Evolutionary conservation across 129 eudicot genomes (phyloP).

Genomic region (Smallanthus sonchifolius): DNA sequence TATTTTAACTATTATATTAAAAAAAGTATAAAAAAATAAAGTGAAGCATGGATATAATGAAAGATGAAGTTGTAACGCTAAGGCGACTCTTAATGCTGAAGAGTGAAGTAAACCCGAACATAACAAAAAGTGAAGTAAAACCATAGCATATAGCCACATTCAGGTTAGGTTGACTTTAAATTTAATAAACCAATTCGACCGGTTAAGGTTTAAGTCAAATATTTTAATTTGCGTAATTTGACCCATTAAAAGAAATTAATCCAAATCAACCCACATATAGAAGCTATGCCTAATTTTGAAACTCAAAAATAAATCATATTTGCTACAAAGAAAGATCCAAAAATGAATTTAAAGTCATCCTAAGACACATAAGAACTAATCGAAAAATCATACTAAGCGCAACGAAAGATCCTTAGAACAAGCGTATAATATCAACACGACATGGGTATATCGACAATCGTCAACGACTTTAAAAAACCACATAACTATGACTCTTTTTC

Average conservation of each 20-base stretch:
- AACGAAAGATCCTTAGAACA: background rate
- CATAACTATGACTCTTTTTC: conserved; percentile 34
- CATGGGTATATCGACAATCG: background rate
- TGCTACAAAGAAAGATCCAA: background rate
- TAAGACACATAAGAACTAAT: background rate
- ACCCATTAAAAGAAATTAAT: background rate
- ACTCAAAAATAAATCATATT: background rate
- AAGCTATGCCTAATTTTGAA: background rate
- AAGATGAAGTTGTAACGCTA: no score
- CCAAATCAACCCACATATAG: background rate
- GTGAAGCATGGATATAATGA: no score
- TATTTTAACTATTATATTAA: no score
- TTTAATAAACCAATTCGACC: background rate
- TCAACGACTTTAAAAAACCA: background rate
- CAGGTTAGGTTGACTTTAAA: background rate
- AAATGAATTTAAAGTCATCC: background rate
- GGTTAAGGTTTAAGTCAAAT: background rate
- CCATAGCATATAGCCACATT: background rate
- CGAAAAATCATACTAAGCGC: background rate
- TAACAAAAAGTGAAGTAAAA: no score
- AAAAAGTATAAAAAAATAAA: no score
- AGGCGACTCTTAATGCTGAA: no score
- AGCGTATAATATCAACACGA: conserved; percentile 23
- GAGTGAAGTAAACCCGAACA: no score
- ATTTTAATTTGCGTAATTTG: background rate